phyloP scores from a whole-genome alignment of 75 land plant species.

The Pseudotsuga menziesii region DNA sequence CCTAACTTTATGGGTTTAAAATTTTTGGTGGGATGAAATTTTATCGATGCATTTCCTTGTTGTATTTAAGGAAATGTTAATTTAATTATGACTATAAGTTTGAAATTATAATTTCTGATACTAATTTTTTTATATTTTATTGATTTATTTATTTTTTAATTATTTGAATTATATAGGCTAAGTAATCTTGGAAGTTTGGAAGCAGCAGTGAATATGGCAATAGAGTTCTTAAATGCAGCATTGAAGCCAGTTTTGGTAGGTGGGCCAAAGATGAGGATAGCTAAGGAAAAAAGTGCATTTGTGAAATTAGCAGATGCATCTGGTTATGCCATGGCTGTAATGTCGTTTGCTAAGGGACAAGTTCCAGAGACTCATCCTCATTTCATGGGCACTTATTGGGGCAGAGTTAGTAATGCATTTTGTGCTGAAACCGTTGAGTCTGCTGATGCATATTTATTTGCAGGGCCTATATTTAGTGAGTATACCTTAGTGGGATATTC shows the following conservation, averaged over 20 bases:
- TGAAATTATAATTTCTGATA: not conserved
- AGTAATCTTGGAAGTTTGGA: slow-evolving; percentile 32
- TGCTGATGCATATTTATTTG: slow-evolving; percentile 52
- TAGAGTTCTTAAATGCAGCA: slow-evolving; percentile 32
- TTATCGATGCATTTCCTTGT: too few relatives aligned
- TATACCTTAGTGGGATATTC: slow-evolving; percentile 63
- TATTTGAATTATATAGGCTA: slow-evolving; percentile 16
- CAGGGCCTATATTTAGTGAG: slow-evolving; percentile 52
- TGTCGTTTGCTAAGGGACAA: slow-evolving; percentile 49
- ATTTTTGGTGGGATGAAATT: too few relatives aligned
- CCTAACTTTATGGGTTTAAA: too few relatives aligned
- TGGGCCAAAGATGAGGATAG: slow-evolving; percentile 38
- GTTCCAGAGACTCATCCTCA: slow-evolving; percentile 34
- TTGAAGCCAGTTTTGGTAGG: slow-evolving; percentile 47
- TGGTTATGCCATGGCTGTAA: slow-evolving; percentile 42
- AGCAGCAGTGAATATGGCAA: slow-evolving; percentile 33
- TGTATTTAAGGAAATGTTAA: too few relatives aligned
- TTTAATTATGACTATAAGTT: too few relatives aligned
- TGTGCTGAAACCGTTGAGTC: slow-evolving; percentile 49
- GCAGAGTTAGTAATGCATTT: slow-evolving; percentile 39
- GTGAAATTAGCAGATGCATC: slow-evolving; percentile 34
- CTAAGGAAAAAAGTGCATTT: slow-evolving; percentile 29
- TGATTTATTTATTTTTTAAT: too few relatives aligned
- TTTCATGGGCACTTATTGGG: slow-evolving; percentile 57
- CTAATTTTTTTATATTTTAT: not conserved